Evolutionary conservation across 257 asterid species (phyloP).

Genomic region (Solanum appendiculatum): DNA sequence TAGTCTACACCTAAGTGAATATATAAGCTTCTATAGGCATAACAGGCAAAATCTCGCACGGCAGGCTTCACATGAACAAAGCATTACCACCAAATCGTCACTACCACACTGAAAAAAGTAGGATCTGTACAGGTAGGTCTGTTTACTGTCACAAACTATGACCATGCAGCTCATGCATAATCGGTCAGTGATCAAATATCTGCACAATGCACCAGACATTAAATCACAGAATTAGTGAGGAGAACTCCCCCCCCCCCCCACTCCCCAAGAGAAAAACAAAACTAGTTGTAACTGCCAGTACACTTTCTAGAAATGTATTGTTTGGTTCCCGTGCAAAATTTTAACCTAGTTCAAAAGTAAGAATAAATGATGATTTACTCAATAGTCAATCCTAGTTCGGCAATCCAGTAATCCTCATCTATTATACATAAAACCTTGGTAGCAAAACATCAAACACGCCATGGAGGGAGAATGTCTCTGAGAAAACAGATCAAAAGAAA

Average conservation of each 20-base stretch:
- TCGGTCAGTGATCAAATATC: neutral
- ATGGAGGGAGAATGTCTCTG: neutral
- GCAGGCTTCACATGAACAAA: neutral
- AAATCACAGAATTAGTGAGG: neutral
- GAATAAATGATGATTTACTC: neutral
- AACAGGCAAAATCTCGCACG: neutral
- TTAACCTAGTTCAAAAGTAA: neutral
- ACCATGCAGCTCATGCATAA: neutral
- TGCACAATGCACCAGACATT: neutral
- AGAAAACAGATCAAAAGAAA: neutral
- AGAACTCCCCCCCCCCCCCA: neutral
- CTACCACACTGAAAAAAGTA: neutral
- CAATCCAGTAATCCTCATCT: neutral
- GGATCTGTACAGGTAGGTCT: neutral
- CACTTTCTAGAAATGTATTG: neutral
- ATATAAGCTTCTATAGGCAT: neutral
- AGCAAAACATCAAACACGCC: neutral
- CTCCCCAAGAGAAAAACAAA: neutral
- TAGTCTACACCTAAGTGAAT: neutral
- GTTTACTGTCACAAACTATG: neutral
- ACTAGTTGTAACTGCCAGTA: neutral
- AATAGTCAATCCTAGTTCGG: neutral
- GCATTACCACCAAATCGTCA: neutral
- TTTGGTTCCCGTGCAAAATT: neutral
- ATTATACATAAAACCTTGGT: neutral